These are phyloP conservation scores for Cladophialophora immunda DNA, from an alignment of 2,329 filamentous ascomycete genomes.

Conservation along the genomic window DNA sequence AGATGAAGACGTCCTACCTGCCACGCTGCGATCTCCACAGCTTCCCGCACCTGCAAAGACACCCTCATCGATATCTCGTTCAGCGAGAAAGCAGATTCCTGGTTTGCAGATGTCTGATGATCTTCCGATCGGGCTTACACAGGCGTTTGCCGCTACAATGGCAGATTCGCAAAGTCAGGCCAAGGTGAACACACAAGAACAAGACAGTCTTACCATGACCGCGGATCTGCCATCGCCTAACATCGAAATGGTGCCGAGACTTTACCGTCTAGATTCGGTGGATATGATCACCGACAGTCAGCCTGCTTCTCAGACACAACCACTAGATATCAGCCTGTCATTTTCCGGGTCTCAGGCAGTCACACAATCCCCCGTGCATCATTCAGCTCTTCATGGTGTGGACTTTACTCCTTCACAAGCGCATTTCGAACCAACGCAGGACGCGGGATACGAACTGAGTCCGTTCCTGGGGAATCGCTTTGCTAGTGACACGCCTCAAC, in stretches of 20 bases:
- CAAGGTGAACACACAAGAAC: conserved; percentile 47
- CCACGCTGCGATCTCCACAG: conserved; percentile 34
- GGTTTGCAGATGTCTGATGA: conserved; percentile 64
- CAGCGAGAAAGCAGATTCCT: conserved; percentile 75
- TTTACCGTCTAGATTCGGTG: conserved; percentile 68
- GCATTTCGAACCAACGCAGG: conserved; percentile 75
- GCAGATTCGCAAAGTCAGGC: conserved; percentile 61
- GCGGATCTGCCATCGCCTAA: conserved; percentile 61
- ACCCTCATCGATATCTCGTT: conserved; percentile 72
- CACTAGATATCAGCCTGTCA: conserved; percentile 61
- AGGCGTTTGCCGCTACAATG: conserved; percentile 91
- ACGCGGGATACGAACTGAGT: conserved; percentile 76
- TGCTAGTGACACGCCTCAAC: conserved; percentile 56
- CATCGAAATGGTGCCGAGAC: conserved; percentile 62
- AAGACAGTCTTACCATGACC: conserved; percentile 62
- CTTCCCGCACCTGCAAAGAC: conserved; percentile 46
- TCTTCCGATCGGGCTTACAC: conserved; percentile 74
- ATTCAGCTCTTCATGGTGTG: conserved; percentile 27
- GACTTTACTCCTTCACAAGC: conserved; percentile 46
- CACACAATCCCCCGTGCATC: conserved; percentile 34
- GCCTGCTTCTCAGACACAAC: conserved; percentile 50
- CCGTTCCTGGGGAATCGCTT: conserved; percentile 76
- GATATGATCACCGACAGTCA: conserved; percentile 69
- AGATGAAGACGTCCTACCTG: conserved; percentile 58
- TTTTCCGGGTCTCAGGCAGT: conserved; percentile 68